Evolutionary conservation across 2,329 filamentous ascomycete genomes (phyloP).

Genomic region (Calycina marina): DNA sequence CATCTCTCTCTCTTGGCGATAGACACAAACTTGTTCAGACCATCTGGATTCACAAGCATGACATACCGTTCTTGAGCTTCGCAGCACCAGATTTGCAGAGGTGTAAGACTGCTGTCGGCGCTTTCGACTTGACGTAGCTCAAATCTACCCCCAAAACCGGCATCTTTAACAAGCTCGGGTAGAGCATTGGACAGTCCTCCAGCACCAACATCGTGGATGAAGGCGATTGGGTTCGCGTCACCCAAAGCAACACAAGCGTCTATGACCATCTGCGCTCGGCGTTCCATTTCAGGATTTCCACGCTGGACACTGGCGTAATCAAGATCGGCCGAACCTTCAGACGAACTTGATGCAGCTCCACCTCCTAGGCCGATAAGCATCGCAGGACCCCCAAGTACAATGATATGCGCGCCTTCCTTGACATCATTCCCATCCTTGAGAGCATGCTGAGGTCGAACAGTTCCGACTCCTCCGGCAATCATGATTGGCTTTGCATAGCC

Average conservation of each 20-base stretch:
- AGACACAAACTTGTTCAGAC: constrained; percentile 60
- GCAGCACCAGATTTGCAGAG: constrained; percentile 95
- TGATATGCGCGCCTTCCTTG: constrained; percentile 72
- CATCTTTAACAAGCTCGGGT: constrained; percentile 83
- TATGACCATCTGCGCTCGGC: constrained; percentile 94
- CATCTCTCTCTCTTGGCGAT: constrained; percentile 70
- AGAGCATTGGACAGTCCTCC: constrained; percentile 74
- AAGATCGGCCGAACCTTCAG: constrained; percentile 77
- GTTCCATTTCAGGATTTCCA: constrained; percentile 92
- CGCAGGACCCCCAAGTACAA: constrained; percentile 87
- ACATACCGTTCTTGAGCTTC: constrained; percentile 97
- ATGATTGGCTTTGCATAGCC: constrained; percentile 98
- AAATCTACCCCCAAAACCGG: constrained; percentile 78
- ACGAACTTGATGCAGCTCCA: constrained; percentile 85
- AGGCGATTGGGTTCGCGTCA: constrained; percentile 74
- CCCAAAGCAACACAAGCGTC: constrained; percentile 83
- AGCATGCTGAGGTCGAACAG: constrained; percentile 78
- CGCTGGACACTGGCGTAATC: constrained; percentile 96
- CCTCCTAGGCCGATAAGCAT: constrained; percentile 97
- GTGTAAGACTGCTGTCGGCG: constrained; percentile 82
- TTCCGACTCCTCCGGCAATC: constrained; percentile 92
- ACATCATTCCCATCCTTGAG: constrained; percentile 72
- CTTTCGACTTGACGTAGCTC: constrained; percentile 91
- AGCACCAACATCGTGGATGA: constrained; percentile 95
- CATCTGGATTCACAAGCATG: constrained; percentile 67